A percentile compares a stretch with the other conserved stretches of the same genome.
Evolutionary conservation across 2,329 filamentous ascomycete species (phyloP).

Genomic region (Esteya vermicola): DNA sequence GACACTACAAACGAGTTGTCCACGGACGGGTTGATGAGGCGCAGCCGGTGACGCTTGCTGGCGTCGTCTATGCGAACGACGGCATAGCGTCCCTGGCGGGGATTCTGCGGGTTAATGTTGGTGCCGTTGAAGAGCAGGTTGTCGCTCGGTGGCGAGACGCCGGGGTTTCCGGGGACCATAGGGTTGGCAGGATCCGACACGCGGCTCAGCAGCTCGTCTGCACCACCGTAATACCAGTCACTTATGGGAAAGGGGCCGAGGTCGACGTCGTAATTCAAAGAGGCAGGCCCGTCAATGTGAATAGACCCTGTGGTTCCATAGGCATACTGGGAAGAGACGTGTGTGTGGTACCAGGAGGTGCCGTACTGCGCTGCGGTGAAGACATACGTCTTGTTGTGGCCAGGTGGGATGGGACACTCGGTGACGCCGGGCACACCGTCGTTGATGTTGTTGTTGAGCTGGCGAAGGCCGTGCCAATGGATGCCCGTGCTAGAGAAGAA

Average conservation of each 20-base stretch:
- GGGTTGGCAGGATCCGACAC: too few relatives aligned
- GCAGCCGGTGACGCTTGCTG: slow-evolving; percentile 30
- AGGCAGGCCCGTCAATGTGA: too few relatives aligned
- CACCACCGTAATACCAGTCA: slow-evolving; percentile 3
- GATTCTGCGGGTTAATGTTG: slow-evolving; percentile 1
- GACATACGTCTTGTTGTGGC: slow-evolving; percentile 50
- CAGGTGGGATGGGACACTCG: slow-evolving; percentile 51
- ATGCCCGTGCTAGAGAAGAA: slow-evolving; percentile 29
- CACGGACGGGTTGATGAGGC: slow-evolving; percentile 23
- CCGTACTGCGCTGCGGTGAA: slow-evolving; percentile 46
- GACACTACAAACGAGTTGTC: slow-evolving; percentile 31
- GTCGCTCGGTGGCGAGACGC: slow-evolving; percentile 7
- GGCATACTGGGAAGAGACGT: background rate
- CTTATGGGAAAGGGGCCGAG: slow-evolving; percentile 27
- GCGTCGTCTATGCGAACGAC: too few relatives aligned
- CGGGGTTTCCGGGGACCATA: too few relatives aligned
- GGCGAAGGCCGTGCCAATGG: slow-evolving; percentile 35
- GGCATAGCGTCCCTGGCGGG: too few relatives aligned
- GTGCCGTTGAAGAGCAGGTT: slow-evolving; percentile 28
- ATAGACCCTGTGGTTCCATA: too few relatives aligned
- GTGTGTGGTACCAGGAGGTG: slow-evolving; percentile 47
- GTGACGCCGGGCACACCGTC: slow-evolving; percentile 53
- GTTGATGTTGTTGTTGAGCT: slow-evolving; percentile 41
- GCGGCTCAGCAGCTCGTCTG: too few relatives aligned
- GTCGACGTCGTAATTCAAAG: slow-evolving; percentile 34